Evolutionary conservation across 163 green algal species (phyloP).

Genomic region (Scenedesmus sp.): DNA sequence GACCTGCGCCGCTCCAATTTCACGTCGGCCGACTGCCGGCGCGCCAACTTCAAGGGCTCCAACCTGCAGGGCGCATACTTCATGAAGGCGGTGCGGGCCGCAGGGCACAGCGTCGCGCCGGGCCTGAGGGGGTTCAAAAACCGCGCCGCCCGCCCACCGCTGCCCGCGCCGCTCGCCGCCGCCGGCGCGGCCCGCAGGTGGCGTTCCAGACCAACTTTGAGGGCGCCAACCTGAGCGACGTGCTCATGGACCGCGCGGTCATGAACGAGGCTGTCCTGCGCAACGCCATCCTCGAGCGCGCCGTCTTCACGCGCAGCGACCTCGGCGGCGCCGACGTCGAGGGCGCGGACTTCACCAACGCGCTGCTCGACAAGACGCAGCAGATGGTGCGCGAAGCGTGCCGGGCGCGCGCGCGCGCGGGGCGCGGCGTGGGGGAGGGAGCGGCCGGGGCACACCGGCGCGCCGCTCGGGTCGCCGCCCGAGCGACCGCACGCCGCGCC

Average conservation of each 20-base stretch:
- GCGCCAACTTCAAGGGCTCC: constrained; percentile 76
- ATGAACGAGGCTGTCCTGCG: constrained; percentile 83
- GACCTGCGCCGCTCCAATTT: constrained; percentile 90
- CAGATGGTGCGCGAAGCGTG: constrained; percentile 68
- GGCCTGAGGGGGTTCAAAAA: too few species aligned
- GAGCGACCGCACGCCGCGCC: too few species aligned
- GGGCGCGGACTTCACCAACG: constrained; percentile 89
- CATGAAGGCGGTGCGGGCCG: constrained; percentile 89
- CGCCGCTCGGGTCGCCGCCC: too few species aligned
- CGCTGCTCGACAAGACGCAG: constrained; percentile 89
- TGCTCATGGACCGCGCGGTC: constrained; percentile 86
- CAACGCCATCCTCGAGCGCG: constrained; percentile 77
- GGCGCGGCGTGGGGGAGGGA: too few species aligned
- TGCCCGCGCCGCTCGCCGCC: too few species aligned
- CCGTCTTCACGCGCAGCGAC: constrained; percentile 79
- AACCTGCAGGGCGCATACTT: constrained; percentile 89
- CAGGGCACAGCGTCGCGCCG: too few species aligned
- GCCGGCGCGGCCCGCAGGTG: too few species aligned
- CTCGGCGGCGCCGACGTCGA: constrained; percentile 57
- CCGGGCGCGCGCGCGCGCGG: too few species aligned
- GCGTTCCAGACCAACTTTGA: constrained; percentile 79
- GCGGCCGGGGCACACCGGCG: too few species aligned
- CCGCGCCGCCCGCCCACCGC: too few species aligned
- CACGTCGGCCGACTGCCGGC: constrained; percentile 78
- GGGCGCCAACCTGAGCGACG: constrained; percentile 83